Base-by-base conservation (phyloP, 2,329 filamentous ascomycete genomes). In the Pseudogymnoascus sp. region DNA sequence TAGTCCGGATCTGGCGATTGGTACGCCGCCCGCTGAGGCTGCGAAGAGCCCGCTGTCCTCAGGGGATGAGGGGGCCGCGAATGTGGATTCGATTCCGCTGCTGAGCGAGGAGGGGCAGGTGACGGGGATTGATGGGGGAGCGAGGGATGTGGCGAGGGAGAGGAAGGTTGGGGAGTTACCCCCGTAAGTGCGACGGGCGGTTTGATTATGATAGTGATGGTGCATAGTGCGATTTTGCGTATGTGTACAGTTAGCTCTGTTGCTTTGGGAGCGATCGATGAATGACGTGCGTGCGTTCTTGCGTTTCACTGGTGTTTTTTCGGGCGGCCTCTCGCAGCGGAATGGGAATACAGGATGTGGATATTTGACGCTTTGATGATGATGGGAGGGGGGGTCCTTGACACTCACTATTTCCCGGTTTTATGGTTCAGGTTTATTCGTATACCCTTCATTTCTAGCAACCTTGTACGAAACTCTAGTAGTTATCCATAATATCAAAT, bases 81-180 rank as follows among this genome's bases (percentile, higher is more conserved):
- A 31, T 9, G 63, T 87, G 1, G 84, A 87, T 64, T 76, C 78
- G 16, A 87, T 88, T 55, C 84, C 85, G 2, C 71, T 87, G 31
- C 73, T 88, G 14, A 78, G 83, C 14, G 80, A 83, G 61, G 68
- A 68, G 9, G 68, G 66, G 2, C 70, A 66, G 12, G 72, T 76
- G 5, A 80, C 77, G 1, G 77, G 79, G 2, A 67, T 80, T 37
- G 81, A 83, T 61, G 73, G 72, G 0, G 74, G 76, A 1, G 75
- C 76, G n/a, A 79, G 74, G 63, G 78, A 81, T 65, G 73, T 77
- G 5, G 75, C 79, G 2, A 77, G 79, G 35, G 80, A 81, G 69
- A 77, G 83, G 64, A 84, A 76, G 67, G 45, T 11, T 28, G 45
- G 23, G 23, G 45, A 52, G 45, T 52, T 52, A 9, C 23, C 45